A percentile compares a stretch with the other conserved stretches of the same genome.
Conservation (phyloP, 2,329 filamentous ascomycete species). For the Xylariaceae sp. region DNA sequence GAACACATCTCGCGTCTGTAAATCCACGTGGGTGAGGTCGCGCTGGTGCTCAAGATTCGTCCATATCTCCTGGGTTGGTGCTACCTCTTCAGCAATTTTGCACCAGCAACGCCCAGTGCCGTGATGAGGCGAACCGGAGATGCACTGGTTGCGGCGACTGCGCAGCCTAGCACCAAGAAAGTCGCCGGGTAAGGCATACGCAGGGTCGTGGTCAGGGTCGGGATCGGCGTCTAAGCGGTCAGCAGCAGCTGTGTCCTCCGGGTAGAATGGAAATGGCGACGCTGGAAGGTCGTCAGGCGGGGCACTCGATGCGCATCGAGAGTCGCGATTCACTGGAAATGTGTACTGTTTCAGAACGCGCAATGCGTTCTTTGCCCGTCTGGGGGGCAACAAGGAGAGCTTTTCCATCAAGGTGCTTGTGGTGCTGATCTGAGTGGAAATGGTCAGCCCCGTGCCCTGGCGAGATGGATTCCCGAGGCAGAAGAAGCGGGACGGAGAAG, state of each 20-base stretch:
- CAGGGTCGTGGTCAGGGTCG: conserved; percentile 20
- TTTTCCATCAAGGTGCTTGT: conserved; percentile 15
- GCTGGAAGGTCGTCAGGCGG: no score
- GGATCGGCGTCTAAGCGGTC: no score
- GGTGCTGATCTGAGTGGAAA: conserved; percentile 21
- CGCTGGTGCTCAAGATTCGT: conserved; percentile 20
- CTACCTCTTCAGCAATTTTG: conserved; percentile 16
- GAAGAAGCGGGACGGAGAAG: conserved; percentile 4
- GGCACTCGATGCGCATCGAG: no score
- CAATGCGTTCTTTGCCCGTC: conserved; percentile 14
- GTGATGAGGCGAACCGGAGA: conserved; percentile 20
- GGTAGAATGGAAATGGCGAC: no score
- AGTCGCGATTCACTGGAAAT: conserved; percentile 18
- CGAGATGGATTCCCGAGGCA: conserved; percentile 9
- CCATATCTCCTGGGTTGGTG: conserved; percentile 8
- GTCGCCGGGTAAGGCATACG: conserved; percentile 39
- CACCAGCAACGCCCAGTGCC: conserved; percentile 26
- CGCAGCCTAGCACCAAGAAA: conserved; percentile 31
- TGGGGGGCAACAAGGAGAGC: conserved; percentile 12
- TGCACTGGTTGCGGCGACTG: conserved; percentile 4
- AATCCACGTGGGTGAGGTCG: conserved; percentile 17
- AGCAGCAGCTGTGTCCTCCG: no score
- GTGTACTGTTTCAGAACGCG: conserved; percentile 23
- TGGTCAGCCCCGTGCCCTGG: conserved; percentile 19
- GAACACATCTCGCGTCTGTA: conserved; percentile 38